Percentiles rank a stretch among this genome's conserved stretches.
Evolutionary conservation across 2,329 filamentous ascomycete species (phyloP).

Genomic region (Aspergillus transmontanensis): DNA sequence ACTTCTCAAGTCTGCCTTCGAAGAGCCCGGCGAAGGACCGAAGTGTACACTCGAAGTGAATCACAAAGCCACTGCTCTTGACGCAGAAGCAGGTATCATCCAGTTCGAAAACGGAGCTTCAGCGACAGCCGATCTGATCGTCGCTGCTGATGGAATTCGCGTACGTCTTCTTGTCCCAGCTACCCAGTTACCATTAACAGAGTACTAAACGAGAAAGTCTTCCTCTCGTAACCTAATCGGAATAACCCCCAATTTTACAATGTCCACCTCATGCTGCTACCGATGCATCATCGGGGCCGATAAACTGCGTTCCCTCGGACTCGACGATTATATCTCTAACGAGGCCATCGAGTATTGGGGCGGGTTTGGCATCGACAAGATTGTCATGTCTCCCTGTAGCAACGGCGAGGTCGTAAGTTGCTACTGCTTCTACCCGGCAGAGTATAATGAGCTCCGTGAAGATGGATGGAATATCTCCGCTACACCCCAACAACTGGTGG

Average conservation of each 20-base stretch:
- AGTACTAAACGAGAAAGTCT: constrained; percentile 16
- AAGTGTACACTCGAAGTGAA: constrained; percentile 22
- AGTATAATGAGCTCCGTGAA: constrained; percentile 23
- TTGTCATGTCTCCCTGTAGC: constrained; percentile 43
- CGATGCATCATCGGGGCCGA: constrained; percentile 29
- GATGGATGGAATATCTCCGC: constrained; percentile 29
- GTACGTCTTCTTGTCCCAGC: constrained; percentile 14
- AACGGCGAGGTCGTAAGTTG: constrained; percentile 41
- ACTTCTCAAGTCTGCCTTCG: constrained; percentile 27
- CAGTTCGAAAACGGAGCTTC: constrained; percentile 24
- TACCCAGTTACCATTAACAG: too few relatives aligned
- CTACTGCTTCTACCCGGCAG: constrained; percentile 42
- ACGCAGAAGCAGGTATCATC: constrained; percentile 22
- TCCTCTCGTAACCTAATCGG: constrained; percentile 23
- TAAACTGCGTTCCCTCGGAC: constrained; percentile 24
- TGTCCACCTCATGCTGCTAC: constrained; percentile 42
- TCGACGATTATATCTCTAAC: constrained; percentile 38
- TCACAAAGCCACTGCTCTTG: constrained; percentile 21
- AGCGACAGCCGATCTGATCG: constrained; percentile 23
- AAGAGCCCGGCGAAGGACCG: constrained; percentile 21
- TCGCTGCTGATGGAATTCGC: constrained; percentile 30
- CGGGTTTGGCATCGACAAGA: constrained; percentile 43
- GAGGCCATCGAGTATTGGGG: constrained; percentile 36
- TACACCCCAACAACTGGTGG: constrained; percentile 25
- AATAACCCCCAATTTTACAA: constrained; percentile 35